These are phyloP conservation scores for Auricularia auricula-judae DNA, from an alignment of 768 basidiomycete species.

Conservation along the genomic window DNA sequence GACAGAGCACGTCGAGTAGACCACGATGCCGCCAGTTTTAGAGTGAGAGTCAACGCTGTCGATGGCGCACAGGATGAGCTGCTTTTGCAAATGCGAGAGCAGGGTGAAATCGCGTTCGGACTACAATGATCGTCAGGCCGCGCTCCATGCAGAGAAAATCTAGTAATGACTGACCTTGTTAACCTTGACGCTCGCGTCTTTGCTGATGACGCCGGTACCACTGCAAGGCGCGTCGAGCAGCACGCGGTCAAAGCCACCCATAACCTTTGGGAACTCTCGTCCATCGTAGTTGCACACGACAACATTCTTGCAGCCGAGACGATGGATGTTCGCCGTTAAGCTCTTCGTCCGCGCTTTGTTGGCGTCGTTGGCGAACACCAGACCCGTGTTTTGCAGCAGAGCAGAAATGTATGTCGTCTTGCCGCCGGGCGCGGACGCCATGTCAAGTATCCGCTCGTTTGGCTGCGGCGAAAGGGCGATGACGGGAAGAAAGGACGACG, in stretches of 20 bases:
- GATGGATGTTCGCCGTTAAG: conserved; percentile 91
- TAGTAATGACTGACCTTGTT: conserved; percentile 65
- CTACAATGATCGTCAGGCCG: conserved; percentile 28
- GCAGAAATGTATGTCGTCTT: conserved; percentile 98
- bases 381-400: conserved; percentile 93
- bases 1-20: conserved; percentile 98
- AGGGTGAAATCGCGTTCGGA: conserved; percentile 92
- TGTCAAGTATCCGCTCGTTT: conserved; percentile 88
- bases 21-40: conserved; percentile 84
- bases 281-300: conserved; percentile 96
- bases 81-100: conserved; percentile 95
- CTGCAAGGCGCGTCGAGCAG: conserved; percentile 95
- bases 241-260: conserved; percentile 98
- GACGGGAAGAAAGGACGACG: conserved; percentile 98
- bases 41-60: conserved; percentile 88
- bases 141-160: neutral
- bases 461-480: conserved; percentile 90
- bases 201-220: conserved; percentile 96
- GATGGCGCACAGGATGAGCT: conserved; percentile 94
- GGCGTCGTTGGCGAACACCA: conserved; percentile 93
- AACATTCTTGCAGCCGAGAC: conserved; percentile 96
- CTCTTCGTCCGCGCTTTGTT: conserved; percentile 94
- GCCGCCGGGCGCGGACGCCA: conserved; percentile 97
- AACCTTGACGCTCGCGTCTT: conserved; percentile 93
- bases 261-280: conserved; percentile 94